Evolutionary conservation across 2,329 filamentous ascomycete species (phyloP), one percentile per base, ranked within the genome.

Genomic region (Lasiodiplodia theobromae): DNA sequence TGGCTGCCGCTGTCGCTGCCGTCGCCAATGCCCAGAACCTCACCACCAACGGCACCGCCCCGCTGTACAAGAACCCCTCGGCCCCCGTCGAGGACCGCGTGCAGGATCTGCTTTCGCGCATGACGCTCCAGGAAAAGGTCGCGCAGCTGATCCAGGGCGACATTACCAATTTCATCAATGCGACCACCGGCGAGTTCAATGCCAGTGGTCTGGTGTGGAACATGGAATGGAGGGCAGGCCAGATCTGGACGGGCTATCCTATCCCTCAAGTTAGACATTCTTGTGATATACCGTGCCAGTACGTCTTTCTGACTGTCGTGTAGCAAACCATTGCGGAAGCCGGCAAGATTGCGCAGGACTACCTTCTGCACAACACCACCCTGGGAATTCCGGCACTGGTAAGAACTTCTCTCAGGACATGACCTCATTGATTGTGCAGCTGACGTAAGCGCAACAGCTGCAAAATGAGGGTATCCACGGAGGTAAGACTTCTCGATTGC

Each of bases 381-480:
- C 79, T 90, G 10, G 91, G 90, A 0, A 93, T 93, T 65, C 91
- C 91, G 7, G 88, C 91, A 1, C 85, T 92, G 72, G 88, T 91
- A 68, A 68, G 54, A 10, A 11, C 0, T 38, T 56, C 18, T 2
- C 31, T 11, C 23, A 34, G 2, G 1, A 8, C n/a, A 18, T n/a
- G 12, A 5, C 16, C 16, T 18, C 2, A 11, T 8, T 3, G 4
- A 11, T 21, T 0, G 12, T 16, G 52, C 11, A 47, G 28, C 64
- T 66, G 34, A 66, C 37, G 5, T 12, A 12, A 23, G 12, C 12
- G 40, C 18, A n/a, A n/a, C 18, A 68, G 56, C 21, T 60, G 16
- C 91, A 93, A 77, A 91, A 87, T 3, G 91, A 94, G 78, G 90
- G 88, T 47, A 90, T 93, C 54, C 91, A 93, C 73, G 91, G 91